A percentile compares a stretch with the other conserved stretches of the same genome.
Evolutionary conservation across 805 yeast genomes (phyloP).

Genomic region (Vanderwaltozyma verrucispora): DNA sequence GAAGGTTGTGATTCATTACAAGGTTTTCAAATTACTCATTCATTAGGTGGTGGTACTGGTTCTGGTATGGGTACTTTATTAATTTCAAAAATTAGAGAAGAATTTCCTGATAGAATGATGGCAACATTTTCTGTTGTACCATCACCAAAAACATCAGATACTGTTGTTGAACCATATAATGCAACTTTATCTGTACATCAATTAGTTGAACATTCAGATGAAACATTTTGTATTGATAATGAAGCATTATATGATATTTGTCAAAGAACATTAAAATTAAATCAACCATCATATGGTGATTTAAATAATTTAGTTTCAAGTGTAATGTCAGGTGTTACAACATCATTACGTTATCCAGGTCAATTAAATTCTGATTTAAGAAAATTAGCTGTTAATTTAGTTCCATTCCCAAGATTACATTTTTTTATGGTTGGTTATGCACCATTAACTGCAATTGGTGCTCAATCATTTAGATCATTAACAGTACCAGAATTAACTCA

Average conservation of each 20-base stretch:
- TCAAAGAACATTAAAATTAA: constrained; percentile 71
- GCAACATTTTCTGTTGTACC: constrained; percentile 92
- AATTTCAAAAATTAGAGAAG: constrained; percentile 79
- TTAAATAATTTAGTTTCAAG: constrained; percentile 76
- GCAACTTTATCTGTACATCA: constrained; percentile 88
- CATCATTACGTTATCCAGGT: constrained; percentile 90
- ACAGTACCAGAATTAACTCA: constrained; percentile 88
- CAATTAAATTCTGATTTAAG: constrained; percentile 88
- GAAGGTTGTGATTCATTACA: constrained; percentile 88
- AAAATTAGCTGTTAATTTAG: constrained; percentile 87
- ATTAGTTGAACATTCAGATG: constrained; percentile 83
- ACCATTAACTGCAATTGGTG: constrained; percentile 72
- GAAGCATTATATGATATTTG: constrained; percentile 89
- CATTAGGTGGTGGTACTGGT: constrained; percentile 90
- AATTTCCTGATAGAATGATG: constrained; percentile 92
- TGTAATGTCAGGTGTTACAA: constrained; percentile 93
- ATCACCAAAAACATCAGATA: constrained; percentile 82
- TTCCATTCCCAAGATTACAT: constrained; percentile 91
- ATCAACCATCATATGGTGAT: constrained; percentile 69
- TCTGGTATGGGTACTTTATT: constrained; percentile 92
- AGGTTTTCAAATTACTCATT: constrained; percentile 86
- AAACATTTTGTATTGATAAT: constrained; percentile 90
- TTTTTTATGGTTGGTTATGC: constrained; percentile 95
- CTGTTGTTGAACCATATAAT: constrained; percentile 92
- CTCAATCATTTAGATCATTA: constrained; percentile 73